phyloP scores from a whole-genome alignment of 345 rosid species.

The Acer campestre region DNA sequence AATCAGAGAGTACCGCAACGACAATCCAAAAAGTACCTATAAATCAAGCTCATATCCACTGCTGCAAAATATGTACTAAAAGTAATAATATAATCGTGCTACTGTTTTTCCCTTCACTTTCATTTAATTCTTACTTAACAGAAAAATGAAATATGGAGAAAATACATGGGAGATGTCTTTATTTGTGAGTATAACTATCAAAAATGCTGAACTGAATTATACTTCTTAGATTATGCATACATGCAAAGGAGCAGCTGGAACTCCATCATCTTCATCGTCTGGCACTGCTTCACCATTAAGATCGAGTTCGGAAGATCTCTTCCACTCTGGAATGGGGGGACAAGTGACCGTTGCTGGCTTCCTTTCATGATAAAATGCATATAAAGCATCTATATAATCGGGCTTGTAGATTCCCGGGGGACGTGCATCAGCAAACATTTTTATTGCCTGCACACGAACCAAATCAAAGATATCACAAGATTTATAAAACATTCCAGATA shows the following conservation, averaged over 20 bases:
- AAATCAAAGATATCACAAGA: slow-evolving; percentile 21
- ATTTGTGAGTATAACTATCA: neutral
- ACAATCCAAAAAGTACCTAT: neutral
- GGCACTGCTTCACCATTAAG: slow-evolving; percentile 95
- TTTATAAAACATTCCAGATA: neutral
- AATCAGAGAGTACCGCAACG: neutral
- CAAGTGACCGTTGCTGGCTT: slow-evolving; percentile 70
- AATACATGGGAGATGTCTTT: neutral
- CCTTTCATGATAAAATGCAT: slow-evolving; percentile 87
- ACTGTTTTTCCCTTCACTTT: neutral
- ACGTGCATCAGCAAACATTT: slow-evolving; percentile 79
- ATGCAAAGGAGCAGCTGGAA: slow-evolving; percentile 40
- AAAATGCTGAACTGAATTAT: slow-evolving; percentile 16
- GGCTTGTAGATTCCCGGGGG: slow-evolving; percentile 98
- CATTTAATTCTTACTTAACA: neutral
- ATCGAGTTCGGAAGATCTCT: slow-evolving; percentile 89
- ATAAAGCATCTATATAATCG: slow-evolving; percentile 82
- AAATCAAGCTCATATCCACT: neutral
- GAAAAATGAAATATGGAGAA: neutral
- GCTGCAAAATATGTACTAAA: neutral
- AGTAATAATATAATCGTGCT: neutral
- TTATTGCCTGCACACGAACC: slow-evolving; percentile 63
- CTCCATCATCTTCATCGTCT: slow-evolving; percentile 72
- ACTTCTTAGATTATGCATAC: slow-evolving; percentile 40
- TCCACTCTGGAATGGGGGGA: slow-evolving; percentile 98